These are phyloP conservation scores for Tolypocladium album DNA, from an alignment of 2,329 filamentous ascomycete genomes.

Conservation along the genomic window DNA sequence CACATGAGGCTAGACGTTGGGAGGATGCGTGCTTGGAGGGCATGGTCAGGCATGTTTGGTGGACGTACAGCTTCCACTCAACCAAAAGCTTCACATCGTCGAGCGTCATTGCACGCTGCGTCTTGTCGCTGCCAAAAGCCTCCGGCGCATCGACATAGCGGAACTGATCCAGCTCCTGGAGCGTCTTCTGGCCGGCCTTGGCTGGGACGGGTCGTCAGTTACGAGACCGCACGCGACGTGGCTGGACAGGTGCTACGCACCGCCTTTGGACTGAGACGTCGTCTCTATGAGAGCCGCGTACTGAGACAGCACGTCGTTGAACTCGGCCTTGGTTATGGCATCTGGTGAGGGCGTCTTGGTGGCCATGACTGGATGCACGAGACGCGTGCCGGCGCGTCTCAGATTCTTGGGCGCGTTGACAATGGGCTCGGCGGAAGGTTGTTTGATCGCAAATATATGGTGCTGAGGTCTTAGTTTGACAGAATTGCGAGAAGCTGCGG, in stretches of 20 bases:
- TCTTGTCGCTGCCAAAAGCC: conserved; percentile 26
- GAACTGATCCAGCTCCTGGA: conserved; percentile 48
- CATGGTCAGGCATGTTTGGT: not conserved
- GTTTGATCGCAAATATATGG: not conserved
- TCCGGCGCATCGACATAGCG: conserved; percentile 45
- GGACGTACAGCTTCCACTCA: conserved; percentile 59
- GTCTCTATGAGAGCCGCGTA: conserved; percentile 30
- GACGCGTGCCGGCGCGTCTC: not conserved
- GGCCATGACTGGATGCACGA: not conserved
- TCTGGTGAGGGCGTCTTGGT: conserved; percentile 4
- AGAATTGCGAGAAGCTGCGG: not conserved
- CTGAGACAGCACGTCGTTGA: conserved; percentile 21
- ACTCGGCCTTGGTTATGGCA: conserved; percentile 19
- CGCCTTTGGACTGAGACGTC: conserved; percentile 33
- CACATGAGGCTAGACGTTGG: not conserved
- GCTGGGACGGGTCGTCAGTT: conserved; percentile 15
- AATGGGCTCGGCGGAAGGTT: not conserved
- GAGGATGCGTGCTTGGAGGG: not conserved
- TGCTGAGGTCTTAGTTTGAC: not conserved
- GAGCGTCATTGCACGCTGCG: conserved; percentile 34
- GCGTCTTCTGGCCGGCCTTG: conserved; percentile 37
- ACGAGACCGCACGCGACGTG: not conserved
- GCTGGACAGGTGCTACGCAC: conserved; percentile 17
- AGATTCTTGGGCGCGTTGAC: not conserved
- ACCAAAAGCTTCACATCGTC: conserved; percentile 50